These are phyloP conservation scores for Solanum piurae DNA, from an alignment of 257 asterid species.

Conservation along the genomic window DNA sequence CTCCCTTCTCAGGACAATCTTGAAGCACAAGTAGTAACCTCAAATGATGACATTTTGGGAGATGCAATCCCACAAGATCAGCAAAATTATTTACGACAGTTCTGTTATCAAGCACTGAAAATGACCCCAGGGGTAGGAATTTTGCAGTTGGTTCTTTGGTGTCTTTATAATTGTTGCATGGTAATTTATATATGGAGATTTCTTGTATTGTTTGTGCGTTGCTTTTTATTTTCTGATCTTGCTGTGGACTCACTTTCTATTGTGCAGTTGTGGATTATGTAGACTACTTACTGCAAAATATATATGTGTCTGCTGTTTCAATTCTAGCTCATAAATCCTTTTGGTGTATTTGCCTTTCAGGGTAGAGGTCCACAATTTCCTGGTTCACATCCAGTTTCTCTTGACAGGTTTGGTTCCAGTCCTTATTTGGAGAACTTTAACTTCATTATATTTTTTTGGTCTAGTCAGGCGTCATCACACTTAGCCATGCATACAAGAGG, in stretches of 20 bases:
- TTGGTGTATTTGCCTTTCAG: conserved; percentile 27
- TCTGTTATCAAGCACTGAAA: conserved; percentile 72
- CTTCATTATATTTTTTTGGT: not conserved
- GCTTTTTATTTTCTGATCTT: not conserved
- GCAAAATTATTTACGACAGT: conserved; percentile 54
- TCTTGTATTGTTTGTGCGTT: not conserved
- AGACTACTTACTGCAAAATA: not conserved
- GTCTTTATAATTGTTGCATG: not conserved
- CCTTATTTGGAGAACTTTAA: not conserved
- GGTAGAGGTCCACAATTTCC: conserved; percentile 72
- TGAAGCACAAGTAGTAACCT: conserved; percentile 42
- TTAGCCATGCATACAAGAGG: not conserved
- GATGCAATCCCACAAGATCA: conserved; percentile 76
- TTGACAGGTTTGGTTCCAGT: conserved; percentile 51
- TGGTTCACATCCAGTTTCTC: conserved; percentile 98
- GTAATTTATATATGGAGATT: not conserved
- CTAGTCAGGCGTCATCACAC: not conserved
- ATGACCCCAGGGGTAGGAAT: conserved; percentile 58
- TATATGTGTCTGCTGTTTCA: not conserved
- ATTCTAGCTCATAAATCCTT: conserved; percentile 1
- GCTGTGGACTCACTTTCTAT: not conserved
- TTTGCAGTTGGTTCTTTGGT: not conserved
- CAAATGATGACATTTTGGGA: conserved; percentile 89
- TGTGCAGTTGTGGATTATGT: not conserved
- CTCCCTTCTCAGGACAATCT: conserved; percentile 54